Evolutionary conservation across 192 early-diverging fungal species (phyloP).

Genomic region (Coemansia sp.): DNA sequence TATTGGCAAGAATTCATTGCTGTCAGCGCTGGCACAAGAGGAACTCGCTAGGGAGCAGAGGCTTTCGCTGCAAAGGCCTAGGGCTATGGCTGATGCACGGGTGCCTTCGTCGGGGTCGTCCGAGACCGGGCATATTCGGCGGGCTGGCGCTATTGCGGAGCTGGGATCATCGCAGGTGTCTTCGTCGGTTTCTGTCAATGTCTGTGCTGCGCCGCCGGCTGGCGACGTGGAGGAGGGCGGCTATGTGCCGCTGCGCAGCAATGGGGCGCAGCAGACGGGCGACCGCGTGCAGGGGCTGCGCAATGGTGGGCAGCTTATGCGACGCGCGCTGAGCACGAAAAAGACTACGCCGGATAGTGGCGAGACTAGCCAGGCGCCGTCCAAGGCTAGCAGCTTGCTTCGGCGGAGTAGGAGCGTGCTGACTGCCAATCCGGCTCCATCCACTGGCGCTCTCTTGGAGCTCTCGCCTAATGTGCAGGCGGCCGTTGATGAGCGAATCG

Average conservation of each 20-base stretch:
- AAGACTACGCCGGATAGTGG: constrained; percentile 18
- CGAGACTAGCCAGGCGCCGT: neutral
- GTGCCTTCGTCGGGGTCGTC: neutral
- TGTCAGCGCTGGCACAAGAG: constrained; percentile 23
- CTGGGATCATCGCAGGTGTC: neutral
- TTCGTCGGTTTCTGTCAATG: neutral
- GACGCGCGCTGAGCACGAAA: constrained; percentile 41
- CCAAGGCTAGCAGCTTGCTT: constrained; percentile 1
- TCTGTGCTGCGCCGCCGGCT: neutral
- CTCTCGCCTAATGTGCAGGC: constrained; percentile 21
- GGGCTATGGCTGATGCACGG: neutral
- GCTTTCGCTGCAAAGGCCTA: neutral
- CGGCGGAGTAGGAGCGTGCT: constrained; percentile 31
- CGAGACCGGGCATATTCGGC: constrained; percentile 7
- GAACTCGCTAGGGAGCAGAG: constrained; percentile 11
- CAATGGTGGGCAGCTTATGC: constrained; percentile 29
- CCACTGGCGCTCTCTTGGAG: constrained; percentile 8
- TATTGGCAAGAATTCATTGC: constrained; percentile 24
- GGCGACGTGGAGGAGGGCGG: constrained; percentile 4
- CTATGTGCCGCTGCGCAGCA: constrained; percentile 25
- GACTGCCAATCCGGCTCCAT: neutral
- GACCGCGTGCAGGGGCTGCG: constrained; percentile 22
- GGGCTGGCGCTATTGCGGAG: neutral
- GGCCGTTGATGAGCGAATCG: constrained; percentile 25
- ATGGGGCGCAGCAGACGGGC: neutral